Evolutionary conservation across 805 yeast genomes (phyloP).

Genomic region (Wickerhamiella occidentalis): DNA sequence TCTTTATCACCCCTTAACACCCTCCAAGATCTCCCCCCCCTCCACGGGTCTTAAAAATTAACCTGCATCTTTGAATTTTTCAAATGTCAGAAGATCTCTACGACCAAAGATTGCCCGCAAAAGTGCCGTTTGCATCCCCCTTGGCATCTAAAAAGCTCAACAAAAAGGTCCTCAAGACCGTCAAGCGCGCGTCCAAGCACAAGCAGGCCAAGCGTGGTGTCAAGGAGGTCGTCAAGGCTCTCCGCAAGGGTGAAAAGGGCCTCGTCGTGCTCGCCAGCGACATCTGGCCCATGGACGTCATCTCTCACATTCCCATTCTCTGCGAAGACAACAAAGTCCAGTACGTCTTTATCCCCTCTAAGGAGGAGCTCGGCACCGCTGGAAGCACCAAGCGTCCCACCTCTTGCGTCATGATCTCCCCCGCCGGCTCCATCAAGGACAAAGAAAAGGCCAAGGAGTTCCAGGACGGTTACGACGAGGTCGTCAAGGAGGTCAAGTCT

Average conservation of each 20-base stretch:
- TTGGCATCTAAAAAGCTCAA: slow-evolving; percentile 91
- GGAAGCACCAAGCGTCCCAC: slow-evolving; percentile 99
- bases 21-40: not conserved
- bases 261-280: slow-evolving; percentile 95
- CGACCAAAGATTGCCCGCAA: slow-evolving; percentile 81
- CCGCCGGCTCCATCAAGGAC: slow-evolving; percentile 72
- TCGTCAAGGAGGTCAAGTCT: slow-evolving; percentile 69
- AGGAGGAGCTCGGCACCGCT: slow-evolving; percentile 96
- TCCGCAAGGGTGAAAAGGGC: slow-evolving; percentile 97
- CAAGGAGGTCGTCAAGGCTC: slow-evolving; percentile 94
- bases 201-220: slow-evolving; percentile 98
- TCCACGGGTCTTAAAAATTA: not conserved
- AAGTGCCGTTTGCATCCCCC: slow-evolving; percentile 85
- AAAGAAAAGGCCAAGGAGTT: slow-evolving; percentile 70
- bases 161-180: slow-evolving; percentile 88
- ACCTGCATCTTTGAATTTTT: not conserved
- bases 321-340: slow-evolving; percentile 94
- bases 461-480: slow-evolving; percentile 84
- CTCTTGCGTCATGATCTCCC: slow-evolving; percentile 92
- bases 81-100: slow-evolving; percentile 55
- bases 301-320: slow-evolving; percentile 91
- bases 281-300: slow-evolving; percentile 93
- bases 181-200: slow-evolving; percentile 95
- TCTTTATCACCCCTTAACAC: not conserved
- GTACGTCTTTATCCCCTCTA: slow-evolving; percentile 86